Base-by-base conservation (phyloP, 2,329 filamentous ascomycete genomes). In the Aureobasidium subglaciale region DNA sequence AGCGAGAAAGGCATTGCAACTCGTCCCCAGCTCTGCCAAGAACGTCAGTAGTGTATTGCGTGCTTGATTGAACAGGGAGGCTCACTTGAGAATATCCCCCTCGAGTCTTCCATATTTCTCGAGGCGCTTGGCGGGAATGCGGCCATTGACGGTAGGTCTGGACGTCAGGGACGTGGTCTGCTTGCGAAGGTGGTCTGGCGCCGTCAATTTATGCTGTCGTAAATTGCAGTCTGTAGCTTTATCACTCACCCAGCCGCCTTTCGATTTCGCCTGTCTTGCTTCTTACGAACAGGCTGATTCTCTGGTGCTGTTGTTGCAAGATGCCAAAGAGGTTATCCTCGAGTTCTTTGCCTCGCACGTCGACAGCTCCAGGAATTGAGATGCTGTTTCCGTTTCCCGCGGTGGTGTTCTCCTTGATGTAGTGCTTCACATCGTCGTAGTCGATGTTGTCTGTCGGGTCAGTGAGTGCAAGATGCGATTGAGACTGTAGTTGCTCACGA, bases 391-490 rank as follows among this genome's bases (percentile, higher is more conserved):
- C 85, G 63, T 87, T 82, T 69, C 85, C 82, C 41, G 79, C 81
- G 11, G 84, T 86, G 1, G 89, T 95, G 67, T 90, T 82, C 58
- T 80, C 80, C 70, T 92, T 93, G 75, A 95, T 92, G 65, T 88
- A 79, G 68, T 88, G 80, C 71, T 95, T 95, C 60, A 95, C 80
- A 46, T 87, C 87, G 69, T 92, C 89, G 76, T 95, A 95, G 70
- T 93, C 89, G 71, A 95, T 83, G 71, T 95, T 93, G 69, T 91
- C 86, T 89, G 68, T 30, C 37, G 20, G 48, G 59, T 57, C 43
- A 42, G 38, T n/a, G 11, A 20, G 18, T 5, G 20, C 18, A 20
- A 29, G n/a, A 10, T 22, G 55, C 25, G 18, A 18, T 10, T 15
- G 32, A 5, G 22, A 10, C 15, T 15, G 11, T 16, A 27, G 16